Base-by-base conservation (phyloP, 108 stramenopile species). In the Cyclotella kingstonii region DNA sequence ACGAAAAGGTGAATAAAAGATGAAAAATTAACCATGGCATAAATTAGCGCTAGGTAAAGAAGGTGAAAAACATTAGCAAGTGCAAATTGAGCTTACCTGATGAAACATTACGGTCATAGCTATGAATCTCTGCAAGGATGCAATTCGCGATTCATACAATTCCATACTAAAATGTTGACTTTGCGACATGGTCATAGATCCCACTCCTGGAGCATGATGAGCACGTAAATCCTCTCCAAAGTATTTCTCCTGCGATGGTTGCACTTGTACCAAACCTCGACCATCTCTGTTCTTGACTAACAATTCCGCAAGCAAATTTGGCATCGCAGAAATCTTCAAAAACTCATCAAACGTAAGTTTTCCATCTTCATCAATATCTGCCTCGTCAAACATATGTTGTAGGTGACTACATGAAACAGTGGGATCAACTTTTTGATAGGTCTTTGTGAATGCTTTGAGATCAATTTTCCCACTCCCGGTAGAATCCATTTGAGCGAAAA, bases 101-200 rank as follows among this genome's bases (percentile, higher is more conserved):
- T 79, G 78, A 54, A 80, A 83, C 79, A 79, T 83, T 10, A 79
- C 76, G 17, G 69, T 71, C 70, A 83, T 76, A 11, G 78, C 65
- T 15, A 79, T 60, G 27, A 76, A 83, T 12, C 82, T 65, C 42
- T 79, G 78, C 48, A 77, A 43, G 29, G 66, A 68, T 0, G 76
- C 82, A 39, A 80, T 55, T 9, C 82, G 70, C 28, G 73, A 79
- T 56, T 83, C 82, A 35, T 80, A 83, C n/a, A 83, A 35, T 30
- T 78, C 69, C 73, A 76, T 75, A 14, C 54, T 58, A 26, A 83
- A 72, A 27, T 61, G 41, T 41, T 80, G 79, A 28, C 70, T 76
- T 21, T 68, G 49, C 4, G 60, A 60, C 66, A 70, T 60, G 0
- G 68, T 66, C 40, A 70, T 61, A 14, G 51, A 59, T n/a, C 44